phyloP scores from a whole-genome alignment of 148 eudicot species.

The Salicornia ramosissima region DNA sequence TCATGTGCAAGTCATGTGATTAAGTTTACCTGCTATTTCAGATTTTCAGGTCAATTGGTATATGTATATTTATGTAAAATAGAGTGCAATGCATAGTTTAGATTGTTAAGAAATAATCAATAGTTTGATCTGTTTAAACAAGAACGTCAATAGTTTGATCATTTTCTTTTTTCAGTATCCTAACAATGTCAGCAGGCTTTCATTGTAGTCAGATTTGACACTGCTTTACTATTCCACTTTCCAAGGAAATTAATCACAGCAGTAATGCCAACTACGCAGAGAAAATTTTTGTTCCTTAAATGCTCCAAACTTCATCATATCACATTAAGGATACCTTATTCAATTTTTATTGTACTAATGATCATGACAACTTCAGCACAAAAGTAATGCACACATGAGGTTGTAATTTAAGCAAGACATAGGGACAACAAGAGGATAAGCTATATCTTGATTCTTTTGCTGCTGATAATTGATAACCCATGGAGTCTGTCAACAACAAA shows the following conservation, averaged over 20 bases:
- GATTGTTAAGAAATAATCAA: too few species aligned
- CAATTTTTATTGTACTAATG: background rate
- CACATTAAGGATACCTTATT: background rate
- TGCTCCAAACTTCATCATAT: background rate
- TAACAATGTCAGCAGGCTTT: background rate
- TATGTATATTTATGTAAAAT: too few species aligned
- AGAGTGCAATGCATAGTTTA: too few species aligned
- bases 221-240: too few species aligned
- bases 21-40: too few species aligned
- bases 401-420: background rate
- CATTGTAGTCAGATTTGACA: background rate
- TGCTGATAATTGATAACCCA: constrained; percentile 1
- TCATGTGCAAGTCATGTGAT: too few species aligned
- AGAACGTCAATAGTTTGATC: too few species aligned
- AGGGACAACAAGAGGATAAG: background rate
- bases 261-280: background rate
- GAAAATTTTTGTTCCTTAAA: background rate
- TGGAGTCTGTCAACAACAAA: background rate
- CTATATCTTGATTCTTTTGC: background rate
- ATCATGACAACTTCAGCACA: background rate
- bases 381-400: background rate
- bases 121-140: too few species aligned
- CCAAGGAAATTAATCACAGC: background rate
- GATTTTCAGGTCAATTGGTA: too few species aligned
- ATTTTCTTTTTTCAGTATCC: background rate